phyloP scores from a whole-genome alignment of 257 asterid genomes.

The Gynochthodes officinalis region DNA sequence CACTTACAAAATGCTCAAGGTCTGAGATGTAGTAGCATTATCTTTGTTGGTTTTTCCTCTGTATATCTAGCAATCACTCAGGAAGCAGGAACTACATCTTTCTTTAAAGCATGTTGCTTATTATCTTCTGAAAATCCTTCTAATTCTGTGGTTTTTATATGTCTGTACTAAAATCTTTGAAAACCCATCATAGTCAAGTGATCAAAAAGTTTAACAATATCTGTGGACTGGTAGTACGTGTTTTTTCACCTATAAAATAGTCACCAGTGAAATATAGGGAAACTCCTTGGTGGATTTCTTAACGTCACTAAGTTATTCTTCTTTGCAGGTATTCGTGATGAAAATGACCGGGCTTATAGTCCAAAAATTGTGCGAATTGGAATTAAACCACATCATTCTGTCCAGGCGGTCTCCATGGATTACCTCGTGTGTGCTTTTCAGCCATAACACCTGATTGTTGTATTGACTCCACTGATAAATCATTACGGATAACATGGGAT shows the following conservation, averaged over 20 bases:
- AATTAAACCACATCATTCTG: conserved; percentile 88
- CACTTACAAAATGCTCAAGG: neutral
- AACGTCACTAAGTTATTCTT: conserved; percentile 1
- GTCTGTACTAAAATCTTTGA: neutral
- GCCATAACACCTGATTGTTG: conserved; percentile 3
- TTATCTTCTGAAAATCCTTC: neutral
- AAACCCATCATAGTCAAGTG: neutral
- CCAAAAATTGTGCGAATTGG: conserved; percentile 98
- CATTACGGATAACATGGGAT: conserved; percentile 5
- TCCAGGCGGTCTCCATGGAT: conserved; percentile 95
- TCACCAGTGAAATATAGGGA: neutral
- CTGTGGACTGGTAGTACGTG: neutral
- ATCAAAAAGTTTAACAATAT: neutral
- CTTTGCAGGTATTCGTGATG: conserved; percentile 85
- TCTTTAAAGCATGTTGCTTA: neutral
- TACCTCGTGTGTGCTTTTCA: conserved; percentile 54
- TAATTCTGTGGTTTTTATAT: neutral
- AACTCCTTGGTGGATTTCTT: neutral
- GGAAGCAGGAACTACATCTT: neutral
- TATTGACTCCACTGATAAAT: neutral
- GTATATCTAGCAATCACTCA: neutral
- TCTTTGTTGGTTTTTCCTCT: neutral
- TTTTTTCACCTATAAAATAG: neutral
- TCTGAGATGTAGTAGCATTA: neutral
- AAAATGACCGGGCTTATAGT: conserved; percentile 70